Percentiles rank a stretch among this genome's conserved stretches.
These are phyloP conservation scores for Talaromyces sp. DNA, from an alignment of 2,329 filamentous ascomycete genomes.

Conservation along the genomic window DNA sequence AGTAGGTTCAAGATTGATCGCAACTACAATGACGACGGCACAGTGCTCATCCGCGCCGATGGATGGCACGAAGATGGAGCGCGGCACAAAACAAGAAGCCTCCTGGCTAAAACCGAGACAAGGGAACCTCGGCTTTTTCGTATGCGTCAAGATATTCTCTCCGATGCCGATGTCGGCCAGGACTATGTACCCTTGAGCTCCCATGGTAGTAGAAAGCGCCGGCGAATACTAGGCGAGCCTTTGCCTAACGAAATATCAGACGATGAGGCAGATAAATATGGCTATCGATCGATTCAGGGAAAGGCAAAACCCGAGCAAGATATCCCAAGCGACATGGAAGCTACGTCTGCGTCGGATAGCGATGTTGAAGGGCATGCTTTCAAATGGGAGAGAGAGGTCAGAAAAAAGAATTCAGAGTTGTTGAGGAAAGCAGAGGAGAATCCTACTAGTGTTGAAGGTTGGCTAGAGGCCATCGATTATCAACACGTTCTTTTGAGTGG, in stretches of 20 bases:
- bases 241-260: constrained; percentile 17
- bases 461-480: constrained; percentile 73
- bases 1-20: constrained; percentile 61
- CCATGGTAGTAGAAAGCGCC: constrained; percentile 33
- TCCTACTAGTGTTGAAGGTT: constrained; percentile 64
- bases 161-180: constrained; percentile 17
- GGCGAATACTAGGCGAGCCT: constrained; percentile 23
- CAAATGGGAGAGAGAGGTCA: constrained; percentile 41
- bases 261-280: constrained; percentile 47
- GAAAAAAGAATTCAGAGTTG: constrained; percentile 48
- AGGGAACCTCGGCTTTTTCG: constrained; percentile 20
- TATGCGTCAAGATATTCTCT: constrained; percentile 17
- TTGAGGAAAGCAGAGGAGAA: constrained; percentile 58
- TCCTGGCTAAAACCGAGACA: constrained; percentile 25
- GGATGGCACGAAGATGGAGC: constrained; percentile 32
- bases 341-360: constrained; percentile 45
- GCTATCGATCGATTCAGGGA: constrained; percentile 62
- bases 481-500: constrained; percentile 64
- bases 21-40: constrained; percentile 43
- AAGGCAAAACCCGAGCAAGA: constrained; percentile 50
- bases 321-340: constrained; percentile 44
- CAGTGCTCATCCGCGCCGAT: constrained; percentile 30
- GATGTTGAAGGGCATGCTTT: constrained; percentile 32
- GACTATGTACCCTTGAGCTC: constrained; percentile 29
- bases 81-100: constrained; percentile 42